phyloP scores from a whole-genome alignment of 352 stramenopile species.

The Globisporangium yorkense region DNA sequence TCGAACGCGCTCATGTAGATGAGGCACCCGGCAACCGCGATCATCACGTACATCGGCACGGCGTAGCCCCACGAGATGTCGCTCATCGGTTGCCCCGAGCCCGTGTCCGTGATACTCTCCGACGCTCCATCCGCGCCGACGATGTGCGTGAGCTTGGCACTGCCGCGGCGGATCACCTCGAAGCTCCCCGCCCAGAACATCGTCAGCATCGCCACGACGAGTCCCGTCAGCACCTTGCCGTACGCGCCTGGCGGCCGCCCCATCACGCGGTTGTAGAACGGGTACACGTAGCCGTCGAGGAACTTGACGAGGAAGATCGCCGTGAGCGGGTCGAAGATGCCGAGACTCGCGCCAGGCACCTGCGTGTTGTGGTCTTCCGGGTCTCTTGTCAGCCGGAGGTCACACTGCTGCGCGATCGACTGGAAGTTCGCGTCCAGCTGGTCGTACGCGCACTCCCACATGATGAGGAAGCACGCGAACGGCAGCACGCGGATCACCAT shows the following conservation, averaged over 20 bases:
- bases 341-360: slow-evolving; percentile 68
- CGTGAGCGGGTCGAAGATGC: slow-evolving; percentile 83
- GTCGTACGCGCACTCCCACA: slow-evolving; percentile 86
- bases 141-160: slow-evolving; percentile 29
- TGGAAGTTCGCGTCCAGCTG: slow-evolving; percentile 86
- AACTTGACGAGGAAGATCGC: slow-evolving; percentile 77
- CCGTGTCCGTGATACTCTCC: slow-evolving; percentile 38
- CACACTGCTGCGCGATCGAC: slow-evolving; percentile 81
- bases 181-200: slow-evolving; percentile 84
- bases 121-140: slow-evolving; percentile 16
- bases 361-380: slow-evolving; percentile 35
- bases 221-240: slow-evolving; percentile 71
- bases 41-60: slow-evolving; percentile 77
- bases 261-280: slow-evolving; percentile 46
- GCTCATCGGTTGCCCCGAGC: slow-evolving; percentile 71
- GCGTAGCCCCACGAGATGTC: slow-evolving; percentile 77
- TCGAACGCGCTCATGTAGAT: slow-evolving; percentile 88
- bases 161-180: slow-evolving; percentile 63
- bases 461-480: slow-evolving; percentile 86
- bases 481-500: slow-evolving; percentile 80
- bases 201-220: slow-evolving; percentile 71
- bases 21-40: slow-evolving; percentile 75
- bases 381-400: slow-evolving; percentile 46
- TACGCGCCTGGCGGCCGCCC: slow-evolving; percentile 63
- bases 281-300: slow-evolving; percentile 70